Evolutionary conservation across 352 stramenopile genomes (phyloP).

Genomic region (Aphanomyces invadans): DNA sequence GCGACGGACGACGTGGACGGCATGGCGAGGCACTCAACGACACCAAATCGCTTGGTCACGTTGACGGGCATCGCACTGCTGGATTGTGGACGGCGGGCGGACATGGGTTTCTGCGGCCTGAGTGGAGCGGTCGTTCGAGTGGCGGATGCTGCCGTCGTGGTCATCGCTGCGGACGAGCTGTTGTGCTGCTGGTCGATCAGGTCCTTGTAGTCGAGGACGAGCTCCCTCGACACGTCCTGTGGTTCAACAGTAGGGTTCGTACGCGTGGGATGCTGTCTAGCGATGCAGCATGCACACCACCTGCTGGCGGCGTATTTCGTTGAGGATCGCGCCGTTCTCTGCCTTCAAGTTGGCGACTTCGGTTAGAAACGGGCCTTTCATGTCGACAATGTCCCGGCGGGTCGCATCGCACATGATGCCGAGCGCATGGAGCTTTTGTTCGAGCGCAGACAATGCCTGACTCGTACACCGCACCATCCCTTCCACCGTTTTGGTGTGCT

Average conservation of each 20-base stretch:
- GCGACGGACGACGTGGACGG: neutral
- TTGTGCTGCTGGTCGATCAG: neutral
- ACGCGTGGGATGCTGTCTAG: too few relatives aligned
- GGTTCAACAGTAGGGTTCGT: too few relatives aligned
- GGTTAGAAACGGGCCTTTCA: slow-evolving; percentile 52
- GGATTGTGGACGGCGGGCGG: neutral
- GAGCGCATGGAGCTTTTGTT: neutral
- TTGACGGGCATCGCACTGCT: neutral
- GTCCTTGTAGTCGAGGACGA: slow-evolving; percentile 56
- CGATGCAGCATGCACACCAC: too few relatives aligned
- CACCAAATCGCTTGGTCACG: neutral
- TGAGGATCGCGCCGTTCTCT: slow-evolving; percentile 57
- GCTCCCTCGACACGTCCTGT: slow-evolving; percentile 55
- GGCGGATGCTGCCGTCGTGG: too few relatives aligned
- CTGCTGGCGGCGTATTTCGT: slow-evolving; percentile 60
- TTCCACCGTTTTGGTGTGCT: neutral
- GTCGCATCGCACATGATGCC: neutral
- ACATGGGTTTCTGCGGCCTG: neutral
- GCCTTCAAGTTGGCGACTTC: slow-evolving; percentile 51
- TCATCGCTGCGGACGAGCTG: too few relatives aligned
- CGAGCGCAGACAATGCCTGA: neutral
- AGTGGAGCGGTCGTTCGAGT: too few relatives aligned
- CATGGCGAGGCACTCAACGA: neutral
- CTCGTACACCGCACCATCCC: neutral
- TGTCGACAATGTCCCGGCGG: slow-evolving; percentile 31